phyloP scores from a whole-genome alignment of 345 rosid species.

The Gossypium bickii region DNA sequence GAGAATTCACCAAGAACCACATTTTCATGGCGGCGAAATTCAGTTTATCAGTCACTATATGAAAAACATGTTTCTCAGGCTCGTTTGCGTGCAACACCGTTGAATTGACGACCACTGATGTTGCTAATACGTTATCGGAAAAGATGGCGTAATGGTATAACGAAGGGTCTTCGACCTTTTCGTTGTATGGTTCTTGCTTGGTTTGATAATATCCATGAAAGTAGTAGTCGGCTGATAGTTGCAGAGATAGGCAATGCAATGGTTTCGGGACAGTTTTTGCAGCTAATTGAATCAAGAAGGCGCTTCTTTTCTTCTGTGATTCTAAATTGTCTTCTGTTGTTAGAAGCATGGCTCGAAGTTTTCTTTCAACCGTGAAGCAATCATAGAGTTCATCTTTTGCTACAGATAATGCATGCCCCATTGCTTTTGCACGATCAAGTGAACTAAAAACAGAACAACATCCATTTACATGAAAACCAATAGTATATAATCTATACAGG shows the following conservation, averaged over 20 bases:
- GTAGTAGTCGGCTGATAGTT: conserved; percentile 80
- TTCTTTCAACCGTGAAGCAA: conserved; percentile 65
- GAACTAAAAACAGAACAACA: conserved; percentile 45
- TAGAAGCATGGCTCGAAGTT: conserved; percentile 80
- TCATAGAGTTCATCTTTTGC: conserved; percentile 82
- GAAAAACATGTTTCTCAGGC: conserved; percentile 92
- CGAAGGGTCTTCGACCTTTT: conserved; percentile 65
- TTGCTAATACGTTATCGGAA: conserved; percentile 91
- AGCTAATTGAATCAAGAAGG: conserved; percentile 90
- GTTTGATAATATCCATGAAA: conserved; percentile 39
- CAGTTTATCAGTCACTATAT: conserved; percentile 87
- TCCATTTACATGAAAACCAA: conserved; percentile 17
- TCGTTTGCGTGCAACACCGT: conserved; percentile 57
- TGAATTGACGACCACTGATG: conserved; percentile 95
- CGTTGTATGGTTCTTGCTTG: conserved; percentile 31
- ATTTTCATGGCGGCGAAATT: conserved; percentile 70
- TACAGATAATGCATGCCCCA: conserved; percentile 78
- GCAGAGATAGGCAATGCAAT: conserved; percentile 85
- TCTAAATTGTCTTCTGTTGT: conserved; percentile 59
- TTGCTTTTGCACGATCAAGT: conserved; percentile 77
- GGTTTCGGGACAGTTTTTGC: conserved; percentile 89
- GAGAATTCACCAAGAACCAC: conserved; percentile 67
- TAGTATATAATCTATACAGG: neutral
- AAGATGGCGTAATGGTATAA: conserved; percentile 92
- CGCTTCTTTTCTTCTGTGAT: conserved; percentile 68